Percentiles rank a stretch among this genome's conserved stretches.
phyloP scores from a whole-genome alignment of 163 green algal species.

The Scenedesmus sp. region DNA sequence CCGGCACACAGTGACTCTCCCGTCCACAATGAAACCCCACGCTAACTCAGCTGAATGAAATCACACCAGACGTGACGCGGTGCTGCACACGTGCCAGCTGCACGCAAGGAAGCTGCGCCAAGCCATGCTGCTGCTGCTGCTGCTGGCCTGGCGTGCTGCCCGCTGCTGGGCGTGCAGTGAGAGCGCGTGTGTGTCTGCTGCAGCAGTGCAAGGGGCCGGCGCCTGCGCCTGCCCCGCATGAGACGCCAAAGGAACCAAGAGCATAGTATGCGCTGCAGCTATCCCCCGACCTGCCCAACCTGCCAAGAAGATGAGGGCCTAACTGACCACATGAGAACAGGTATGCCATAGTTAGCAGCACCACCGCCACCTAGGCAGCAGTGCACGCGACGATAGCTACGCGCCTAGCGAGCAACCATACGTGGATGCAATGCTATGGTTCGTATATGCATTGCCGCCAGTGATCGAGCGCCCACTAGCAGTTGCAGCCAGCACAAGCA shows the following conservation, averaged over 20 bases:
- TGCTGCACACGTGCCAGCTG: background rate
- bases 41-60: background rate
- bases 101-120: background rate
- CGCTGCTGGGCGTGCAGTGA: background rate
- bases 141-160: background rate
- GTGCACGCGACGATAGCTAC: background rate
- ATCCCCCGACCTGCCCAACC: background rate
- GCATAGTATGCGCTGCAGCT: background rate
- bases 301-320: background rate
- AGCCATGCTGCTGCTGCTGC: background rate
- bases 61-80: background rate
- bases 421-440: background rate
- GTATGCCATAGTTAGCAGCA: background rate
- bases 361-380: background rate
- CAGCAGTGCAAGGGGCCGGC: background rate
- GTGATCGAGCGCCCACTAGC: background rate
- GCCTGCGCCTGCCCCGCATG: background rate
- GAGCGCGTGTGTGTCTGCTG: background rate
- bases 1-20: background rate
- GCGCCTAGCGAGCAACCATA: background rate
- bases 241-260: background rate
- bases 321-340: background rate
- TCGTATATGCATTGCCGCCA: background rate
- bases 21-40: background rate
- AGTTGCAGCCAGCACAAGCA: background rate